Evolutionary conservation across 768 basidiomycete genomes (phyloP).

Genomic region (Agaricus sinodeliciosus): DNA sequence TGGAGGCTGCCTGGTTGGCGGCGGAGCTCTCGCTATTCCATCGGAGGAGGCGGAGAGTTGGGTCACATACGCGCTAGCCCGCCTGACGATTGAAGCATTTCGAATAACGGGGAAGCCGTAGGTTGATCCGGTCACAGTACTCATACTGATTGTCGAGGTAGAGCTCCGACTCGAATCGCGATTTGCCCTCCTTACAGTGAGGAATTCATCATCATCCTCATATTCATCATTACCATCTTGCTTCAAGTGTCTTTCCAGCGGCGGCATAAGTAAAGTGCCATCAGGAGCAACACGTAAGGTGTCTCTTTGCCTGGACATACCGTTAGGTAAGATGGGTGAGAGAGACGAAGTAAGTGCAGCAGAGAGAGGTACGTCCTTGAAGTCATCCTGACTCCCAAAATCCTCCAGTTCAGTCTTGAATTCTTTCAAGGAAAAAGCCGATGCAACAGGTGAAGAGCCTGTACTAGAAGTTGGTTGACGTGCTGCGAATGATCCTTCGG

Average conservation of each 20-base stretch:
- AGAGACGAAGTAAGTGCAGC: slow-evolving; percentile 19
- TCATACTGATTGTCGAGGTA: slow-evolving; percentile 31
- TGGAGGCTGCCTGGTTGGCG: slow-evolving; percentile 4
- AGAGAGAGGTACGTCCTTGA: slow-evolving; percentile 14
- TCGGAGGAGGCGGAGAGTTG: slow-evolving; percentile 11
- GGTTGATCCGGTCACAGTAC: slow-evolving; percentile 34
- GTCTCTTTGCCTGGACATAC: slow-evolving; percentile 16
- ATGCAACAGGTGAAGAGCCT: not conserved
- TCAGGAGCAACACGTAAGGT: slow-evolving; percentile 13
- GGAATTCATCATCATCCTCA: slow-evolving; percentile 13
- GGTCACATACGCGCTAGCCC: slow-evolving; percentile 45
- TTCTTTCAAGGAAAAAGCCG: slow-evolving; percentile 14
- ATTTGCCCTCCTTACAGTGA: slow-evolving; percentile 19
- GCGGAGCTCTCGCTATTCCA: slow-evolving; percentile 9
- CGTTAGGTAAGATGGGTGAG: slow-evolving; percentile 21
- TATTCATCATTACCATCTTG: not conserved
- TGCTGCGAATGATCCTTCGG: slow-evolving; percentile 1
- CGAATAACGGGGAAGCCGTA: slow-evolving; percentile 34
- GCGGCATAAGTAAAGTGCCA: slow-evolving; percentile 1
- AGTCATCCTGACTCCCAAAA: slow-evolving; percentile 14
- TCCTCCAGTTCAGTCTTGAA: slow-evolving; percentile 18
- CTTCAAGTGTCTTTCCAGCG: slow-evolving; percentile 8
- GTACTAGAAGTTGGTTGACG: not conserved
- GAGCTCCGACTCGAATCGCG: slow-evolving; percentile 42
- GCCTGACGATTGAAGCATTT: slow-evolving; percentile 39